Percentiles rank a stretch among this genome's conserved stretches.
Conservation (phyloP, 148 eudicot species). For the Rheum nobile region DNA sequence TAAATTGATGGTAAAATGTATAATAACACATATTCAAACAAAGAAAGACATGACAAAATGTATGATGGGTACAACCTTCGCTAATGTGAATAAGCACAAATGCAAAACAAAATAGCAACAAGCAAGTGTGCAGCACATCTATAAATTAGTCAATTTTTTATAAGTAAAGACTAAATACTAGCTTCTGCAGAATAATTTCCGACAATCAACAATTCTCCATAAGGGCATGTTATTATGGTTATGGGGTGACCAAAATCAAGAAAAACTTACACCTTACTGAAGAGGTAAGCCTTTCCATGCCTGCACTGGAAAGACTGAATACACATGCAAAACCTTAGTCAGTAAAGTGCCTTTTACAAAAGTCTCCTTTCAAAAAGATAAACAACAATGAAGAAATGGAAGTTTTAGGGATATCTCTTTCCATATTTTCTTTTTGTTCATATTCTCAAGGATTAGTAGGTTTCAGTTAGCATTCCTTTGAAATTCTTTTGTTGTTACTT, state of each 20-base stretch:
- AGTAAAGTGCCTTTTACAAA: constrained; percentile 1
- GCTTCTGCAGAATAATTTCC: background rate
- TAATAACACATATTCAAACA: background rate
- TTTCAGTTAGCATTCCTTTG: background rate
- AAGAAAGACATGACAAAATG: too few relatives aligned
- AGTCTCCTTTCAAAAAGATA: background rate
- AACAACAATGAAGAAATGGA: background rate
- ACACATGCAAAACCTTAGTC: constrained; percentile 24
- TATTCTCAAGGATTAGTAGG: background rate
- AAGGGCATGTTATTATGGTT: background rate
- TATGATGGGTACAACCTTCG: background rate
- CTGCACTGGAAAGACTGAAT: constrained; percentile 66
- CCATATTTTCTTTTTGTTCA: background rate
- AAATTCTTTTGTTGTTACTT: background rate
- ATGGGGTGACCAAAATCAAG: constrained; percentile 19
- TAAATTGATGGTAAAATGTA: background rate
- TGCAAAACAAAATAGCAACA: background rate
- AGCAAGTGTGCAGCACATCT: background rate
- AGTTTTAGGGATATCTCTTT: background rate
- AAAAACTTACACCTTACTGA: constrained; percentile 89
- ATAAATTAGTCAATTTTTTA: background rate
- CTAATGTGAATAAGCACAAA: background rate
- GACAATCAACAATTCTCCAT: background rate
- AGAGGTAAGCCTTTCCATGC: constrained; percentile 96
- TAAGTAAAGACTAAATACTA: background rate